Evolutionary conservation across 2,329 filamentous ascomycete species (phyloP), one percentile per base, ranked within the genome.

Genomic region (Stachybotrys chartarum): DNA sequence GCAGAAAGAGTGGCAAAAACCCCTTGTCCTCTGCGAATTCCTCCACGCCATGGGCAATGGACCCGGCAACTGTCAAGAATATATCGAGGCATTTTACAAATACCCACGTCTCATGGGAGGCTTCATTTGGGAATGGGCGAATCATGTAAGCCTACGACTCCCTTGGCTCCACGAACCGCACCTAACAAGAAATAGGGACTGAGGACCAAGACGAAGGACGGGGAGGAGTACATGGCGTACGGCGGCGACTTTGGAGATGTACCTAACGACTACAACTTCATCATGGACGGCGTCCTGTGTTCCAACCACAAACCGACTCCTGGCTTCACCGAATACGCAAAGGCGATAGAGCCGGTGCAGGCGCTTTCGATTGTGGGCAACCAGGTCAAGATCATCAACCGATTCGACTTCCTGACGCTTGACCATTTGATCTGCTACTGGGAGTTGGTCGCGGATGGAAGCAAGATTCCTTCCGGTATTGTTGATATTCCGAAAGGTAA

Each of bases 41-140:
- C 70, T 72, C 0, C 79, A 81, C 58, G 85, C 86, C 1, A 89
- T 90, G 86, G 87, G 87, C 0, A 89, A 88, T 59, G 86, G 85
- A 0, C 86, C 84, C 0, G 86, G 86, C 2, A 81, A 78, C 1
- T 74, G 88, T 56, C 78, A 84, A 59, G 85, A 88, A 58, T 90
- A 90, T 59, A 72, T 86, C 24, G 79, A 86, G 16, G 76, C 78
- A 0, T 90, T 88, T 65, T 82, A 84, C 63, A 77, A 78, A 52
- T 76, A 72, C 39, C 66, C 66, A 0, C 62, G 68, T 2, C 60
- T 73, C 0, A 85, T 87, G 70, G 86, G 86, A 6, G 86, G 85
- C 0, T 83, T 80, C 51, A 77, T 85, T 5, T 85, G 82, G 82
- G 82, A 85, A 62, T 85, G 82, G 82, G 77, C 76, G 1, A 84